Base-by-base conservation (phyloP, 768 basidiomycete genomes). In the Collybiopsis confluens region DNA sequence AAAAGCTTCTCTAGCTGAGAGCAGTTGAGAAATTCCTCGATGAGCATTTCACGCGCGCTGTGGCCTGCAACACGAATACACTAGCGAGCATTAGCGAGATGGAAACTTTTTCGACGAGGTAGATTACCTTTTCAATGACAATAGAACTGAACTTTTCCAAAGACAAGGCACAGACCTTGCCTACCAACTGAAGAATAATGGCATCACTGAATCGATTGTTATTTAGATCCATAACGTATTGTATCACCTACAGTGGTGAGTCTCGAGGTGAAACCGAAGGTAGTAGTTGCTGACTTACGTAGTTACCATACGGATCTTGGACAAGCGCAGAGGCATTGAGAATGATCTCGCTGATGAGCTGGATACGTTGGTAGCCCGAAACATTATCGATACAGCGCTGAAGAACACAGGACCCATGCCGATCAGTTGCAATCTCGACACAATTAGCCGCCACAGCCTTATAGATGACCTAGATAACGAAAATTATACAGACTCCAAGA, bases 61-160 rank as follows among this genome's bases (percentile, higher is more conserved):
- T 93, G 92, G 70, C 98, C 97, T 47, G 96, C 96, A 49, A 98
- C 97, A 38, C 97, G 94, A 64, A 99, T 69, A 61, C 84, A 86
- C 84, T 86, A 2, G 15, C 16, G 4, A 21, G 5, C 35, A 37
- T 48, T 11, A 48, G 35, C 15, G 13, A 37, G 8, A 20, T 37
- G 16, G 9, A 20, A 26, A 18, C 3, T 3, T 11, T n/a, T 6
- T 44, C 30, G 26, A 10, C 43, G 40, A 43, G 48, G 26, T 11
- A 0, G 56, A 70, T 9, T 36, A 88, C 90, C 80, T 97, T 97
- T 73, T 97, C 95, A 58, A 97, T 95, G 56, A 99, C 97, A 68
- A 98, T 99, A 56, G 96, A 98, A 58, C 93, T 96, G 73, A 99
- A 99, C 73, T 99, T 99, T 70, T 99, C 97, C 16, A 98, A 95